phyloP scores from a whole-genome alignment of 1,139 yeast species.

The Blastobotrys malaysiensis region DNA sequence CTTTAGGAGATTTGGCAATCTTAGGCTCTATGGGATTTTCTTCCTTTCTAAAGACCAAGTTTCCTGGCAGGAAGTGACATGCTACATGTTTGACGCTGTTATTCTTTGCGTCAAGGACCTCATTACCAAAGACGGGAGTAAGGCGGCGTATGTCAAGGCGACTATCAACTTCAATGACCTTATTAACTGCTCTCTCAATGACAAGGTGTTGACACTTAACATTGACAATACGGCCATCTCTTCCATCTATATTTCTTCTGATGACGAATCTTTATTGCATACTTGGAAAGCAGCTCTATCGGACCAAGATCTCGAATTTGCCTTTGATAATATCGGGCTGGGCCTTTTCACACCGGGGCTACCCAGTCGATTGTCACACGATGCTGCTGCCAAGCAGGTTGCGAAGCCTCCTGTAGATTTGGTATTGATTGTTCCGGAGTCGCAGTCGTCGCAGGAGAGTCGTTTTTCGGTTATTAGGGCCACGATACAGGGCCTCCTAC shows the following conservation, averaged over 20 bases:
- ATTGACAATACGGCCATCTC: conserved; percentile 13
- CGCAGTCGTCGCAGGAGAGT: conserved; percentile 19
- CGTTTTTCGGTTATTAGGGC: conserved; percentile 17
- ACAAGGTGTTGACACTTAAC: conserved; percentile 13
- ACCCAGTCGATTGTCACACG: background rate
- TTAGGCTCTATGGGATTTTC: conserved; percentile 20
- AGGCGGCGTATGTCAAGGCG: conserved; percentile 16
- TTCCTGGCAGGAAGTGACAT: conserved; percentile 21
- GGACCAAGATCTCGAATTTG: conserved; percentile 12
- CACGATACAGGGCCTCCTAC: conserved; percentile 12
- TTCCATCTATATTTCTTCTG: conserved; percentile 14
- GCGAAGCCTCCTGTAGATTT: conserved; percentile 20
- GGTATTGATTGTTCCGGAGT: conserved; percentile 19
- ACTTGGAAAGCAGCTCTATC: conserved; percentile 16
- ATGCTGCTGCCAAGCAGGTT: conserved; percentile 4
- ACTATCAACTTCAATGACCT: conserved; percentile 19
- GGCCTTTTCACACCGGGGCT: background rate
- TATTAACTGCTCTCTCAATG: conserved; percentile 12
- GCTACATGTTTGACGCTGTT: conserved; percentile 22
- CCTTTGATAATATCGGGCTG: conserved; percentile 7
- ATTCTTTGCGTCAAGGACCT: conserved; percentile 18
- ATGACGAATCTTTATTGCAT: conserved; percentile 5
- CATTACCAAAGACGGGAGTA: conserved; percentile 9
- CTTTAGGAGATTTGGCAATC: conserved; percentile 17
- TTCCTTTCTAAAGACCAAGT: conserved; percentile 18